phyloP scores from a whole-genome alignment of 805 yeast species.

The Monosporozyma servazzii region DNA sequence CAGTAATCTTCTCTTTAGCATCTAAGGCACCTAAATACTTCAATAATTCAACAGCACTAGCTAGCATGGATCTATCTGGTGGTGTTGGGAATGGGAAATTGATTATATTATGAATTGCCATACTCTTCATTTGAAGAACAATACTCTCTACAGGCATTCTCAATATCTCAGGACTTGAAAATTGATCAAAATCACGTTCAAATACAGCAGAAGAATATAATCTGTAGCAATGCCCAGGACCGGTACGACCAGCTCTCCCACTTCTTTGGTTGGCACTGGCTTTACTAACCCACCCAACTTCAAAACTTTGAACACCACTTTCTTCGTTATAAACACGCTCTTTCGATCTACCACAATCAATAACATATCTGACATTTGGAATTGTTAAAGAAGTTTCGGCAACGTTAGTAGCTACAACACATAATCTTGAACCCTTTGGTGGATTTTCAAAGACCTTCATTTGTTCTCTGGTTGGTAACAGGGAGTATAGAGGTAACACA shows the following conservation, averaged over 20 bases:
- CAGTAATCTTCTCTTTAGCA: slow-evolving; percentile 49
- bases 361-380: slow-evolving; percentile 89
- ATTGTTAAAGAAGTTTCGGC: slow-evolving; percentile 97
- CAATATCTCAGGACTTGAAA: slow-evolving; percentile 80
- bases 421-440: slow-evolving; percentile 76
- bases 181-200: slow-evolving; percentile 76
- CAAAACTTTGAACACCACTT: slow-evolving; percentile 88
- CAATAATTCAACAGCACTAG: slow-evolving; percentile 58
- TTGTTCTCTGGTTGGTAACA: slow-evolving; percentile 90
- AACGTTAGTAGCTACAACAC: slow-evolving; percentile 93
- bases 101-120: slow-evolving; percentile 85
- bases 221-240: slow-evolving; percentile 96
- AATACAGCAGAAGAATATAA: slow-evolving; percentile 87
- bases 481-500: slow-evolving; percentile 85
- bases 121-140: slow-evolving; percentile 90
- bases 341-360: slow-evolving; percentile 90
- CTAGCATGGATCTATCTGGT: slow-evolving; percentile 55
- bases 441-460: slow-evolving; percentile 84
- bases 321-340: slow-evolving; percentile 75
- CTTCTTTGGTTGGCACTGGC: slow-evolving; percentile 94
- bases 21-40: slow-evolving; percentile 70
- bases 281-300: slow-evolving; percentile 83
- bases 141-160: slow-evolving; percentile 96
- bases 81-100: slow-evolving; percentile 97
- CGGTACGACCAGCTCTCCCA: slow-evolving; percentile 98